Evolutionary conservation across 495 filamentous ascomycete genomes (phyloP), one percentile per base, ranked within the genome.

Genomic region (Penicillium silybi): DNA sequence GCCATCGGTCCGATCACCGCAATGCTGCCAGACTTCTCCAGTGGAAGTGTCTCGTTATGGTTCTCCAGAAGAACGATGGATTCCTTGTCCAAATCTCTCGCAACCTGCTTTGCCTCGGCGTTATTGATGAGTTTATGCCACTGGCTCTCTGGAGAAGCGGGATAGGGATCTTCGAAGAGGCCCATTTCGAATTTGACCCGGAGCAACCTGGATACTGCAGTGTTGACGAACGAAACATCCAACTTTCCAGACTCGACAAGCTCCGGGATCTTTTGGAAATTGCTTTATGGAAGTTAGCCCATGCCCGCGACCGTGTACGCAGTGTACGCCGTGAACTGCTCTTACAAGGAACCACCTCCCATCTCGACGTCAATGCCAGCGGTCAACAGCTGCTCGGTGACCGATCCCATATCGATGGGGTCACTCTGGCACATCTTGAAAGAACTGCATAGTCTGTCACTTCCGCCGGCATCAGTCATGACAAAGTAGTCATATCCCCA

Each of bases 1-100:
- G 84, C 85, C 84, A 89, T 87, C 13, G 85, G 85, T 0, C 85
- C 85, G 54, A 89, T 85, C n/a, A 88, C 82, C 3, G 84, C 85
- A 57, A 89, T 71, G 18, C 75, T 81, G 16, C 80, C 80, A 6
- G 70, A 66, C 59, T 82, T 83, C 51, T 72, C 76, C 25, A 88
- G 60, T 0, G 86, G 85, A 10, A 88, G 75, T 6, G 76, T 64
- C 5, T 75, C 63, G n/a, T 83, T 67, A 42, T 83, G 76, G 54
- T 89, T 88, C 59, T 88, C 83, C 3, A 88, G 72, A 9, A 89
- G 69, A 3, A 89, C 81, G 37, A 89, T 87, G 10, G 80, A 83
- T 54, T 89, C 85, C 13, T 73, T 75, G 61, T 87, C 85, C 10
- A 89, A 56, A 42, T 83, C 64, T 20, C 81, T 66, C 0, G 84